Conservation (phyloP, 2,329 filamentous ascomycete genomes). For the Claviceps monticola region DNA sequence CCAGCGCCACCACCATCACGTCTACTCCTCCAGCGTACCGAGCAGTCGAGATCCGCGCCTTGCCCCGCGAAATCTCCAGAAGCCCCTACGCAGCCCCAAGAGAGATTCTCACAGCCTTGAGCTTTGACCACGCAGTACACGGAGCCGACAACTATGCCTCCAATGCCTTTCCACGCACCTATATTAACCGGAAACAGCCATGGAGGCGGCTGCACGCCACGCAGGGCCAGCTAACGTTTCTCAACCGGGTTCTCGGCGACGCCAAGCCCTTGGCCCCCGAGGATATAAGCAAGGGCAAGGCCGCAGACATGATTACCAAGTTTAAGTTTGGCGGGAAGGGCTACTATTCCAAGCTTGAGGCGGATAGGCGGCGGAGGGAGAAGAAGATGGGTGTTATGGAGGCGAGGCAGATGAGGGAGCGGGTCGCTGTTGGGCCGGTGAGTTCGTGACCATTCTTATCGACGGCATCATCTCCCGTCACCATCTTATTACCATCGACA, state of each 20-base stretch:
- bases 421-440: conserved; percentile 42
- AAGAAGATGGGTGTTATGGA: conserved; percentile 23
- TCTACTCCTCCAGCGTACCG: conserved; percentile 19
- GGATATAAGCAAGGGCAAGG: conserved; percentile 64
- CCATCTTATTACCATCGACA: too few relatives aligned
- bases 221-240: conserved; percentile 49
- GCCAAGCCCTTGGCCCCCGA: conserved; percentile 36
- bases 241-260: conserved; percentile 50
- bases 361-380: conserved; percentile 35
- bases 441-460: conserved; percentile 7
- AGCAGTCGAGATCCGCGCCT: conserved; percentile 34
- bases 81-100: conserved; percentile 56
- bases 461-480: background rate
- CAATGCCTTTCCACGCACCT: conserved; percentile 48
- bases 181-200: conserved; percentile 49
- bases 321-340: conserved; percentile 67
- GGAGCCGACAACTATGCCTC: conserved; percentile 72
- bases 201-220: conserved; percentile 61
- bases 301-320: conserved; percentile 85
- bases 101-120: conserved; percentile 48
- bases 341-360: conserved; percentile 40
- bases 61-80: conserved; percentile 30
- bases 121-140: conserved; percentile 63
- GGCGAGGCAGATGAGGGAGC: conserved; percentile 31
- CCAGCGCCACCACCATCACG: background rate